Conservation (phyloP, 1,284 basidiomycete species). For the Irpex sp. region DNA sequence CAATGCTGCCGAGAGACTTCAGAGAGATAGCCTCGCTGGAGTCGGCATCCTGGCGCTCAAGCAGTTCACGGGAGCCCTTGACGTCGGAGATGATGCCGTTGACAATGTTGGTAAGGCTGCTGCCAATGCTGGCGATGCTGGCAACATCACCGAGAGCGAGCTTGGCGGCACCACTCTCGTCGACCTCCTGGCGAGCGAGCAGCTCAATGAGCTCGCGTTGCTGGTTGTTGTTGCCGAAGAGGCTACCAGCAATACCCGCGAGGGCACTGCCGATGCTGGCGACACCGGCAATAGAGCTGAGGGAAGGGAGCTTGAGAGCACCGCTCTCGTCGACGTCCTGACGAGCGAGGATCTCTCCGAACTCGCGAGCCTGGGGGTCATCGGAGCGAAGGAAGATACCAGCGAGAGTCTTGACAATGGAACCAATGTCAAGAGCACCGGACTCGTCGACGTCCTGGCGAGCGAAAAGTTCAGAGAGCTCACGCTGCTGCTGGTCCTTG, state of each 20-base stretch:
- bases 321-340: neutral
- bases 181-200: neutral
- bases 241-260: neutral
- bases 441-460: neutral
- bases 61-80: neutral
- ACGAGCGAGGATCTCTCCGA: neutral
- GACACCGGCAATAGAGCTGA: neutral
- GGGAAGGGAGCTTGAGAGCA: neutral
- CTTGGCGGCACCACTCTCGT: slow-evolving; percentile 1
- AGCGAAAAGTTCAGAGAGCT: neutral
- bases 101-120: neutral
- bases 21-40: neutral
- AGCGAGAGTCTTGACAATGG: neutral
- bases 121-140: neutral
- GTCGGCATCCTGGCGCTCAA: neutral
- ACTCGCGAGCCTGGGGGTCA: neutral
- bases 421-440: neutral
- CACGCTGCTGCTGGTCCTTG: neutral
- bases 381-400: neutral
- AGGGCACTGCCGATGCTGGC: neutral
- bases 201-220: slow-evolving; percentile 2
- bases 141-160: neutral
- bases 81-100: neutral
- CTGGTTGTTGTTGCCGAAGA: neutral
- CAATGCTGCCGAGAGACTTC: neutral